These are phyloP conservation scores for Ceratocystis eucalypticola DNA, from an alignment of 2,329 filamentous ascomycete species.

Conservation along the genomic window DNA sequence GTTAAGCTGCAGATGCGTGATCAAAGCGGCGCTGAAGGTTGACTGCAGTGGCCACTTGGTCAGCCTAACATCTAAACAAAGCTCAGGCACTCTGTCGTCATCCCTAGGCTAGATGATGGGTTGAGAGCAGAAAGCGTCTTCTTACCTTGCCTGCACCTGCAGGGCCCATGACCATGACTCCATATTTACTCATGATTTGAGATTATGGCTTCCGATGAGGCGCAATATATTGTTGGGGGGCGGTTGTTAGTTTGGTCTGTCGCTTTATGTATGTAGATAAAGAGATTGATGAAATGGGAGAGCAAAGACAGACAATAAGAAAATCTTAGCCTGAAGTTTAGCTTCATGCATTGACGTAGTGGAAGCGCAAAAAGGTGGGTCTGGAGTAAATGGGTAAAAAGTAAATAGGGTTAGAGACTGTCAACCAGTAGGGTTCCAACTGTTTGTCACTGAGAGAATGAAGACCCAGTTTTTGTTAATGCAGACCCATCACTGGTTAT, in stretches of 20 bases:
- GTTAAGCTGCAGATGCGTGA: slow-evolving; percentile 81
- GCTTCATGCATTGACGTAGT: background rate
- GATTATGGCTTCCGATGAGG: background rate
- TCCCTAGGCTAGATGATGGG: background rate
- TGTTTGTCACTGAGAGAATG: no score
- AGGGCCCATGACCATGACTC: slow-evolving; percentile 88
- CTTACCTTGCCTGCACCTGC: slow-evolving; percentile 82
- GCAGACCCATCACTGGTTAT: background rate
- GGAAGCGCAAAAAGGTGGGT: background rate
- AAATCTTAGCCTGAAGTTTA: background rate
- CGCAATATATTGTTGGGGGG: background rate
- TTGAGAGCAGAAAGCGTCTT: slow-evolving; percentile 13
- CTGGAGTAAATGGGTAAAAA: background rate
- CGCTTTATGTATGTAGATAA: background rate
- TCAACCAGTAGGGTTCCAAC: background rate
- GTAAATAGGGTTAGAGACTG: background rate
- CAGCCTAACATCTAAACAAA: slow-evolving; percentile 25
- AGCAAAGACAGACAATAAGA: background rate
- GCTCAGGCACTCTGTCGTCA: background rate
- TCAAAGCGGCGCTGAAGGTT: slow-evolving; percentile 87
- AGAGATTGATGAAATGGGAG: background rate
- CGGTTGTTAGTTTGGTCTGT: background rate
- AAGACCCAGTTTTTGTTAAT: background rate
- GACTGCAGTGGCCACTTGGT: slow-evolving; percentile 33
- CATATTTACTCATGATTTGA: slow-evolving; percentile 74